Percentiles rank a stretch among this genome's conserved stretches.
phyloP scores from a whole-genome alignment of 257 asterid genomes.

The Marsdenia floribunda region DNA sequence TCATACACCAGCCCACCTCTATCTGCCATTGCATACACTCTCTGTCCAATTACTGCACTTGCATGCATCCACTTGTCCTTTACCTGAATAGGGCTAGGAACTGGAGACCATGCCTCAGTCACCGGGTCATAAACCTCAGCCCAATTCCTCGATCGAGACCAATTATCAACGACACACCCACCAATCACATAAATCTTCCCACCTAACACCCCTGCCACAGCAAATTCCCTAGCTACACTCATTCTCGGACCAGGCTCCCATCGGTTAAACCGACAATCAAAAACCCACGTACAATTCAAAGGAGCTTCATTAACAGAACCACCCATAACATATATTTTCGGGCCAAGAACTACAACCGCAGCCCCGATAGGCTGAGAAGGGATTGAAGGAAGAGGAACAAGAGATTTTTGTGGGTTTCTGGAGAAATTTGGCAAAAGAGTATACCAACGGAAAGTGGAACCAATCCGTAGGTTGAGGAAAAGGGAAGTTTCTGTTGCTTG shows the following conservation, averaged over 20 bases:
- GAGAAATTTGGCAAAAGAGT: slow-evolving; percentile 27
- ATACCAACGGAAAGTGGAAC: slow-evolving; percentile 61
- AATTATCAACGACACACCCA: slow-evolving; percentile 79
- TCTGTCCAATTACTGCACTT: slow-evolving; percentile 57
- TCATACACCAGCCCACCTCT: slow-evolving; percentile 94
- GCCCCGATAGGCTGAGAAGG: slow-evolving; percentile 65
- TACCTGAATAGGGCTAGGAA: slow-evolving; percentile 66
- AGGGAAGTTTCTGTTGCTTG: slow-evolving; percentile 49
- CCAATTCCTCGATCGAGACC: slow-evolving; percentile 75
- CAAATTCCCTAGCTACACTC: slow-evolving; percentile 67
- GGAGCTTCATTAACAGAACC: slow-evolving; percentile 71
- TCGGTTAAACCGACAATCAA: slow-evolving; percentile 61
- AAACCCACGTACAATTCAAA: slow-evolving; percentile 50
- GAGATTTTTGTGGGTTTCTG: slow-evolving; percentile 15
- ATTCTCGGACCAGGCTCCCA: slow-evolving; percentile 77
- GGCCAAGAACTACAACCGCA: slow-evolving; percentile 52
- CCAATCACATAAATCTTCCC: slow-evolving; percentile 76
- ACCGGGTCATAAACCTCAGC: slow-evolving; percentile 71
- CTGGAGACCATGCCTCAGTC: slow-evolving; percentile 43
- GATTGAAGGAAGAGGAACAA: slow-evolving; percentile 44
- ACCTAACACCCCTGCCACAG: slow-evolving; percentile 58
- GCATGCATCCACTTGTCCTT: slow-evolving; percentile 98
- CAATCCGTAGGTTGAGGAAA: slow-evolving; percentile 50
- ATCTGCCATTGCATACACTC: slow-evolving; percentile 78
- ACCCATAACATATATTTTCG: slow-evolving; percentile 61